These are phyloP conservation scores for Monilinia fructigena DNA, from an alignment of 2,329 filamentous ascomycete species.

Conservation along the genomic window DNA sequence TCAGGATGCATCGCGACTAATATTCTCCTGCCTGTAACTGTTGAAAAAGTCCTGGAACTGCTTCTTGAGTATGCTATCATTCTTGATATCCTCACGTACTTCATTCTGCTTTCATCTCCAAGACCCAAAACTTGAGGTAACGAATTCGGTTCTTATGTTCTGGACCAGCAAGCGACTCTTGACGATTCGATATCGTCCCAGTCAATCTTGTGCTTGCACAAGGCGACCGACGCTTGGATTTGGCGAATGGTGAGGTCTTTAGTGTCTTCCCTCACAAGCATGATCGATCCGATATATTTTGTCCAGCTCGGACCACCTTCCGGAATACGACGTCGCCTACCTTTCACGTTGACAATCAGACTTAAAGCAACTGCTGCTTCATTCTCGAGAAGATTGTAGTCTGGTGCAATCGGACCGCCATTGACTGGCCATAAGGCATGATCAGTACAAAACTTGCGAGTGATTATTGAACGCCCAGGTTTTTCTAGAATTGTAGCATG, in stretches of 20 bases:
- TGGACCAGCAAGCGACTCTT: not conserved
- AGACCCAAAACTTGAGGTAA: not conserved
- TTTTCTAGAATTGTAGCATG: not conserved
- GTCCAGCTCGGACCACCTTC: not conserved
- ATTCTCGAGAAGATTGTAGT: not conserved
- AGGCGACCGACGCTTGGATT: not conserved
- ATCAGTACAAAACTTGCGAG: not conserved
- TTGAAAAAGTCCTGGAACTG: not conserved
- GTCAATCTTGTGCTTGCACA: not conserved
- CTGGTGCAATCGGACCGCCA: fast-evolving
- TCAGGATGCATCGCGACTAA: not conserved
- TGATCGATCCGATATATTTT: not conserved
- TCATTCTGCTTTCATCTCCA: not conserved
- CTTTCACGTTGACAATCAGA: not conserved
- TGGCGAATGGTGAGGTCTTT: not conserved
- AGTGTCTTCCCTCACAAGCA: not conserved
- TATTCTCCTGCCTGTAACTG: not conserved
- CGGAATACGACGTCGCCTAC: not conserved
- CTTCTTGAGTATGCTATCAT: not conserved
- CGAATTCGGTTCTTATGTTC: not conserved
- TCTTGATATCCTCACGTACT: not conserved
- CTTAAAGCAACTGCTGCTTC: not conserved
- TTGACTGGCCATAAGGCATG: not conserved
- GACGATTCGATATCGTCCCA: not conserved
- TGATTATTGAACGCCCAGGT: not conserved